phyloP scores from a whole-genome alignment of 352 stramenopile species.

The Phytopythium ostracodes region DNA sequence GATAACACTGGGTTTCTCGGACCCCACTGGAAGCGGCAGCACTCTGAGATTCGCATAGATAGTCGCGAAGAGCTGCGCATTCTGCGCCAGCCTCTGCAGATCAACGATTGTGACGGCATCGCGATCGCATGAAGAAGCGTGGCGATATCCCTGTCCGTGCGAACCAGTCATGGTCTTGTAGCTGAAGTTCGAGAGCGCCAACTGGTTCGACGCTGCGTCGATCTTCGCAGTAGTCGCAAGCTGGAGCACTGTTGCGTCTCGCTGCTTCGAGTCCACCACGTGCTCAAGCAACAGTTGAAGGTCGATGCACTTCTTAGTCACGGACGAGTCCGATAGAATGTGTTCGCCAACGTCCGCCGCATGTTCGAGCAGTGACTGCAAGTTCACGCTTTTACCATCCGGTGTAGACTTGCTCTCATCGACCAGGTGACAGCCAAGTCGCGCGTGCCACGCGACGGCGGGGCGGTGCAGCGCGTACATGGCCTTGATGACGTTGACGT shows the following conservation, averaged over 20 bases:
- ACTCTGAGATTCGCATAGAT: background rate
- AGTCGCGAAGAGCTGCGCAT: background rate
- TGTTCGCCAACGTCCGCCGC: too few relatives aligned
- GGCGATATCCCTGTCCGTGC: too few relatives aligned
- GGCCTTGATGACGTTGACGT: background rate
- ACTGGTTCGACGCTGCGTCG: background rate
- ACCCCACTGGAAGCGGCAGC: background rate
- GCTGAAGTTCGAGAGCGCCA: background rate
- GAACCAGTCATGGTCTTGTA: background rate
- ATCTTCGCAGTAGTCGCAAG: background rate
- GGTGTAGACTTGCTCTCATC: background rate
- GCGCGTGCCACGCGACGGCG: background rate
- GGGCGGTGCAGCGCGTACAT: background rate
- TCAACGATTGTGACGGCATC: too few relatives aligned
- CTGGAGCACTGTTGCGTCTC: background rate
- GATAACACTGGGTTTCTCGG: background rate
- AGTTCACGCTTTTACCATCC: too few relatives aligned
- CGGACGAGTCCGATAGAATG: too few relatives aligned
- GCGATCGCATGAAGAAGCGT: too few relatives aligned
- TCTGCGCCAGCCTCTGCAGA: background rate
- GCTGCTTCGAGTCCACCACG: background rate
- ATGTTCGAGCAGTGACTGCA: too few relatives aligned
- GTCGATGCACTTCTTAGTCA: background rate
- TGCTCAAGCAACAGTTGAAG: background rate
- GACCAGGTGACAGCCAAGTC: background rate